Conservation (phyloP, 2,329 filamentous ascomycete genomes). For the Arthroderma sp. region DNA sequence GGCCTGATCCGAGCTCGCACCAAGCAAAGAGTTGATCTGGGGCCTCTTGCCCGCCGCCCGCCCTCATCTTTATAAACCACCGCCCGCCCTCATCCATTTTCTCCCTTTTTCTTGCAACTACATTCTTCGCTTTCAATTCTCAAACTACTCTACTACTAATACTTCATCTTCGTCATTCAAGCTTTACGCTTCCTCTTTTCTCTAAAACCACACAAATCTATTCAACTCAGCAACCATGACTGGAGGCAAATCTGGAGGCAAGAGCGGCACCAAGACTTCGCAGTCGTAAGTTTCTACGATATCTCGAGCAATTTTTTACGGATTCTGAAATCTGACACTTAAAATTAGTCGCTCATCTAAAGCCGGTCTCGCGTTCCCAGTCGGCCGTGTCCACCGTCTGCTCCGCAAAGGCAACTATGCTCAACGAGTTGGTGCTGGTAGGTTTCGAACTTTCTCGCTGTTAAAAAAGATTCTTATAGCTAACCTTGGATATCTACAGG, state of each 20-base stretch:
- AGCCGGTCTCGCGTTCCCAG: conserved; percentile 96
- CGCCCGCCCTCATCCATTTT: conserved; percentile 11
- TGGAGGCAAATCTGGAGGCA: conserved; percentile 99
- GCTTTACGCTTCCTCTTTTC: conserved; percentile 15
- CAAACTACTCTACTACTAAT: conserved; percentile 12
- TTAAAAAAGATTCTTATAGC: conserved; percentile 13
- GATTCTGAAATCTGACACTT: conserved; percentile 27
- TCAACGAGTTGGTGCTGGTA: conserved; percentile 94
- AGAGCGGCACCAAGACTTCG: conserved; percentile 97
- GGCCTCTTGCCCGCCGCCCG: conserved; percentile 23
- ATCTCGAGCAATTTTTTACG: conserved; percentile 3
- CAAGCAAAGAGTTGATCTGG: conserved; percentile 33
- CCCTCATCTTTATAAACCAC: conserved; percentile 10
- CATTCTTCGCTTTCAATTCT: conserved; percentile 11
- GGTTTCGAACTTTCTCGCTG: conserved; percentile 16
- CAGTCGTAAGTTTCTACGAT: conserved; percentile 67
- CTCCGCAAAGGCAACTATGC: conserved; percentile 99
- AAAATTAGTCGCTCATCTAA: conserved; percentile 79
- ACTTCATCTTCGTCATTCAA: conserved; percentile 11
- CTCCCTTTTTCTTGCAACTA: conserved; percentile 11
- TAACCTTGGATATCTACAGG: conserved; percentile 26
- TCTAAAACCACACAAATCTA: conserved; percentile 22
- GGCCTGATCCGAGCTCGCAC: conserved; percentile 16
- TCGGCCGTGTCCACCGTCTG: conserved; percentile 98
- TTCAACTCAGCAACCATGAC: conserved; percentile 69